Base-by-base conservation (phyloP, 2,329 filamentous ascomycete species). In the Cercospora berteroae region DNA sequence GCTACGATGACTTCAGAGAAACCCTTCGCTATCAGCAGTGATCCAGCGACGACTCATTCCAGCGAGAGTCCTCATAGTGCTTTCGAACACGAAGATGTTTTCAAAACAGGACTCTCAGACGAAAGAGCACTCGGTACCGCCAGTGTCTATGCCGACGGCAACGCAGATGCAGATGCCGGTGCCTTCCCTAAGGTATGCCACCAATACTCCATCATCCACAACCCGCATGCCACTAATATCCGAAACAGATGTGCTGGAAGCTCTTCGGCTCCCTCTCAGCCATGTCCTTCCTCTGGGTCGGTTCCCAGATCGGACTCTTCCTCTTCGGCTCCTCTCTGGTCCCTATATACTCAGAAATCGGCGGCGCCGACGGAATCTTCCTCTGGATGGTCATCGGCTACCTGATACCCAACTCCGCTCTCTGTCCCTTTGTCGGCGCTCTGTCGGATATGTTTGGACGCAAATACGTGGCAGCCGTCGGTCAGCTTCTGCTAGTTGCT, bases 371-470 rank as follows among this genome's bases (percentile, higher is more conserved):
- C 23, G 73, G 72, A 16, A 66, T 69, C 50, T 77, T 68, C 57
- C 50, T 75, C 20, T 77, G 75, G 88, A 84, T 88, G 78, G 80
- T 85, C 12, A 76, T 82, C 27, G 81, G 77, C 13, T 84, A 88
- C 70, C 79, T 88, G 7, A 82, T 88, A 18, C 81, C 84, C 2
- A 82, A 85, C 58, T 86, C 85, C 2, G 84, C 83, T 3, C 78
- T 88, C 1, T 87, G 85, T 66, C 86, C 86, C 9, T 88, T 92
- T 71, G 89, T 91, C 1, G 89, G 89, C 10, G 85, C 86, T 1
- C 77, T 90, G 0, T 89, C 87, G 0, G 88, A 90, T 79, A 78
- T 90, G 6, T 79, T 89, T 59, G 88, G 88, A 63, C 85, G 88
- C 66, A 83, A 87, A 67, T 86, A 83, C 73, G 86, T 89, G 42